Evolutionary conservation across 2,329 filamentous ascomycete species (phyloP), one percentile per base, ranked within the genome.

Genomic region (Fusarium drepaniforme): DNA sequence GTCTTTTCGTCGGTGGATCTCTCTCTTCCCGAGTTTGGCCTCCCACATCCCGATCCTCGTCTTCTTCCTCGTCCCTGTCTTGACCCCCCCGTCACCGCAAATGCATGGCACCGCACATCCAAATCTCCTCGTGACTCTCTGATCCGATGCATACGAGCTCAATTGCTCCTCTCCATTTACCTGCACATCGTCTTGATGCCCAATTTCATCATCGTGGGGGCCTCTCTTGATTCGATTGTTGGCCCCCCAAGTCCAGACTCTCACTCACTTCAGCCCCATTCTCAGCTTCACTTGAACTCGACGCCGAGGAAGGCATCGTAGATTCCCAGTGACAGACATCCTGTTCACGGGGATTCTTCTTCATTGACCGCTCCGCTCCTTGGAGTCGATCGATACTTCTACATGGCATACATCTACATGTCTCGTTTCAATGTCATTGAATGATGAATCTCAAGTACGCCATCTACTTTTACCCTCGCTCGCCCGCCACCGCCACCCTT

Each of bases 331-430:
- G 46, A 51, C 16, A 51, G 25, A 53, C 49, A 53, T 33, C 33
- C 51, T 56, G 49, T 59, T 60, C 53, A 62, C 66, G 42, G 59
- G 21, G 62, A 42, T 70, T 66, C 67, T 64, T 67, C 42, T 61
- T 30, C 59, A 75, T 77, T 78, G 77, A 67, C 66, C 72, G 56
- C 69, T 75, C 66, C 72, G 56, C 67, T 73, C 60, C 67, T 68
- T 74, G 56, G 56, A 66, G 59, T 51, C 46, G 46, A 33, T 53
- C 25, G 62, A 53, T 63, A 58, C 46, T 42, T 72, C 66, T 68
- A 68, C 66, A 64, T 66, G 57, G 28, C 62, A 58, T 58, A 38
- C 66, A 66, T 76, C 64, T 70, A 72, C 67, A 71, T 69, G 64
- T 70, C 53, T 75, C 74, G 68, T 76, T 72, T 76, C 66, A 73